Base-by-base conservation (phyloP, 768 basidiomycete species). In the Rhizopogon salebrosus region DNA sequence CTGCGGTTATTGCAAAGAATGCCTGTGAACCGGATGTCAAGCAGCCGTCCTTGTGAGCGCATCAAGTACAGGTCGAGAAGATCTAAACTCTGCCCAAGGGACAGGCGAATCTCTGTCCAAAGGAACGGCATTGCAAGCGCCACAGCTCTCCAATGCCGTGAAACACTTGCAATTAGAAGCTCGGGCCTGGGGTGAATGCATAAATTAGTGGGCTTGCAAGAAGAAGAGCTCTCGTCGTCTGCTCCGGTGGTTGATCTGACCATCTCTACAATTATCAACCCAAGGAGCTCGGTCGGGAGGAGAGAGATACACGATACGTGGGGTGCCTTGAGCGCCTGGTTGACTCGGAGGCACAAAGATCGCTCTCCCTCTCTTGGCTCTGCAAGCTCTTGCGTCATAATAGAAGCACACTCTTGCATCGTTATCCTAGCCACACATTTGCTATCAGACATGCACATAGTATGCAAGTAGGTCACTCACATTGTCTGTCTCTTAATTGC, bases 161-260 rank as follows among this genome's bases (percentile, higher is more conserved):
- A 78, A 31, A 80, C 70, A 37, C 69, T 70, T 41, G 75, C 73
- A 34, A 75, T 49, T 26, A 75, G 54, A 13, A 78, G 54, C 50
- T 67, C 65, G 1, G 65, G 61, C 51, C 63, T 57, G 16, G 41
- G 36, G 3, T 27, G 18, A 9, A 22, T 16, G 34, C 27, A 37
- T 9, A 51, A 7, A n/a, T 16, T 51, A 9, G 50, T 51, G 10
- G 53, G n/a, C 11, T 41, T 52, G 13, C 23, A 26, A 45, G 7
- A 54, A 20, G 31, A 22, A n/a, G 50, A 46, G 26, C 20, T 9
- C 6, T 26, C 23, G 51, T 24, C 41, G 45, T 51, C 42, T 23
- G 50, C 27, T 23, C 20, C 27, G 48, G 34, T 29, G n/a, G 60
- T 38, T 16, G 42, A 54, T 24, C 16, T 45, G 8, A 57, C 43